Conservation (phyloP, 164 flowering plant species). For the Tinospora cordifolia region DNA sequence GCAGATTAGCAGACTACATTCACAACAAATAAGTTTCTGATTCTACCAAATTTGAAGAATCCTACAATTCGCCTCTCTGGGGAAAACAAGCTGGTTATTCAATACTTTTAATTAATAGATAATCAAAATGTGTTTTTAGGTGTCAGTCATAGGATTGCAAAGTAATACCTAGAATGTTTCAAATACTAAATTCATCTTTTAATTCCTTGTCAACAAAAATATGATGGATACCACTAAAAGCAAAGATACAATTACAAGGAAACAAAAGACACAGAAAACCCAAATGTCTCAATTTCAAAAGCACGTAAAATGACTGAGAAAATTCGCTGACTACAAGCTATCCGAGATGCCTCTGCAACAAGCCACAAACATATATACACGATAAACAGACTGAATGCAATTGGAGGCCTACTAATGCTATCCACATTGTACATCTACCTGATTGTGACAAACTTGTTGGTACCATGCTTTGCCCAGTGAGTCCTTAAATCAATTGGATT, state of each 20-base stretch:
- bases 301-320: conserved; percentile 28
- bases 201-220: conserved; percentile 17
- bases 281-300: conserved; percentile 26
- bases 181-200: conserved; percentile 15
- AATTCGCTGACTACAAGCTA: conserved; percentile 25
- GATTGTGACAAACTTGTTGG: conserved; percentile 88
- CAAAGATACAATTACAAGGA: conserved; percentile 12
- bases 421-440: conserved; percentile 38
- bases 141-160: conserved; percentile 1
- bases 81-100: too few species aligned
- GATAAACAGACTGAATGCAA: conserved; percentile 35
- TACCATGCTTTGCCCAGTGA: conserved; percentile 91
- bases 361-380: conserved; percentile 38
- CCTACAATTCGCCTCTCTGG: too few species aligned
- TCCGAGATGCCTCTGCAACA: conserved; percentile 26
- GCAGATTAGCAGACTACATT: too few species aligned
- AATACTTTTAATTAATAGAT: not conserved
- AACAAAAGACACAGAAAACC: conserved; percentile 20
- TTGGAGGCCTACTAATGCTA: conserved; percentile 9
- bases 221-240: conserved; percentile 8
- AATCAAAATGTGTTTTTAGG: not conserved
- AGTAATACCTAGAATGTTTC: conserved; percentile 16
- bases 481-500: conserved; percentile 72
- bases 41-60: too few species aligned
- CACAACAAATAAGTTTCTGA: too few species aligned